phyloP scores from a whole-genome alignment of 768 basidiomycete species.

The Phylloporus arenicola region DNA sequence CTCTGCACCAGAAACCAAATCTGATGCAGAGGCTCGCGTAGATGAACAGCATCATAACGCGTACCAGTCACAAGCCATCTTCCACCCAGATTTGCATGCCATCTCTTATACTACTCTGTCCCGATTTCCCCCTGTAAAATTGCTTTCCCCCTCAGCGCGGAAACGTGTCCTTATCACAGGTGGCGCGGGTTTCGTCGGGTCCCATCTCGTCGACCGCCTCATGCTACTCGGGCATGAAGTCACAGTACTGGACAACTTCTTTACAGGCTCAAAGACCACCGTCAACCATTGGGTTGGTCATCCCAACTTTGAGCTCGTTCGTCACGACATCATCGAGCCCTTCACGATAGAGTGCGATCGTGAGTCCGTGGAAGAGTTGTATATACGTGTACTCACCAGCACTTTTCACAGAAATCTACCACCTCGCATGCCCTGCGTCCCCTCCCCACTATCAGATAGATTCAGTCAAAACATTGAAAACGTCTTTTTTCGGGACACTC shows the following conservation, averaged over 20 bases:
- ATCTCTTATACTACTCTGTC: slow-evolving; percentile 92
- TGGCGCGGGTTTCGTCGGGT: slow-evolving; percentile 98
- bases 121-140: slow-evolving; percentile 88
- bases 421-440: slow-evolving; percentile 95
- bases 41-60: slow-evolving; percentile 40
- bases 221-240: slow-evolving; percentile 98
- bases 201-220: slow-evolving; percentile 94
- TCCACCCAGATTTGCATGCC: slow-evolving; percentile 67
- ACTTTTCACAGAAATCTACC: slow-evolving; percentile 76
- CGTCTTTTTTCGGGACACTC: slow-evolving; percentile 95
- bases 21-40: slow-evolving; percentile 35
- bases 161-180: slow-evolving; percentile 95
- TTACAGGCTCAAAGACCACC: slow-evolving; percentile 97
- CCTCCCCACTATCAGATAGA: slow-evolving; percentile 98
- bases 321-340: slow-evolving; percentile 95
- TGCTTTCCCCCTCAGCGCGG: slow-evolving; percentile 68
- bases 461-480: slow-evolving; percentile 97
- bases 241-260: slow-evolving; percentile 97
- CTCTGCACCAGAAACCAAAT: slow-evolving; percentile 34
- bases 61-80: slow-evolving; percentile 85
- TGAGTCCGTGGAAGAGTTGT: slow-evolving; percentile 33
- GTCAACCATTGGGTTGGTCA: slow-evolving; percentile 95
- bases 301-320: slow-evolving; percentile 97
- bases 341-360: slow-evolving; percentile 99
- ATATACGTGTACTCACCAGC: background rate